Conservation (phyloP, 129 eudicot species). For the Cynara cardunculus region DNA sequence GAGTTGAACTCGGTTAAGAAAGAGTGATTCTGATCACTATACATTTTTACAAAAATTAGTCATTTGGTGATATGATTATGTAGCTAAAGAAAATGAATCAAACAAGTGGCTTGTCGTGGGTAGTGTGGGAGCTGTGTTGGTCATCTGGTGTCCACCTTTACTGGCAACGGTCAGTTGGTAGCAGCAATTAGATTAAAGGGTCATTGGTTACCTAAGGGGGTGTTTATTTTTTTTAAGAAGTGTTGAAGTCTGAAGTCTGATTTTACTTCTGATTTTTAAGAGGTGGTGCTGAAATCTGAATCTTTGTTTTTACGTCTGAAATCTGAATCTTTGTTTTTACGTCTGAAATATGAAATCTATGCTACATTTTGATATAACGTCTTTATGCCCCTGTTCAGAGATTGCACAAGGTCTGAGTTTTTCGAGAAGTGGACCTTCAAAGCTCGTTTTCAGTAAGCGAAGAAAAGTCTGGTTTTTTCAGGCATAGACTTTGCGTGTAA, state of each 20-base stretch:
- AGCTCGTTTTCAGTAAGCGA: background rate
- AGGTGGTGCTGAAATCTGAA: too few relatives aligned
- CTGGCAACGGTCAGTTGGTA: background rate
- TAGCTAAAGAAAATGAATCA: background rate
- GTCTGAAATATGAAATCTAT: too few relatives aligned
- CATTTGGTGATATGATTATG: conserved; percentile 26
- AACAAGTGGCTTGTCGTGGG: background rate
- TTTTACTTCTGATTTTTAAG: too few relatives aligned
- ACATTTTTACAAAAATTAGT: background rate
- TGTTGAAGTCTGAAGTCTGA: too few relatives aligned
- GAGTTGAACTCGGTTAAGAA: conserved; percentile 11
- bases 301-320: too few relatives aligned
- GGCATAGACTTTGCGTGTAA: too few relatives aligned
- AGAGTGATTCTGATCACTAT: conserved; percentile 17
- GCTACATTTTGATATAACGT: background rate
- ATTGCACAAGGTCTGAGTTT: background rate
- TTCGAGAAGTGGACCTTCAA: background rate
- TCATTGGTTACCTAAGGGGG: too few relatives aligned
- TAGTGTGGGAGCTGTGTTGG: background rate
- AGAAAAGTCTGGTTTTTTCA: background rate
- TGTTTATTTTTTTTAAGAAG: too few relatives aligned
- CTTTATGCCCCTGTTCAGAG: background rate
- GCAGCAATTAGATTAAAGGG: too few relatives aligned
- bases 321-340: too few relatives aligned
- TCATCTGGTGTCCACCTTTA: background rate